Evolutionary conservation across 169 alveolate species (phyloP), one percentile per base, ranked within the genome.

Genomic region (Plasmodium vinckei): DNA sequence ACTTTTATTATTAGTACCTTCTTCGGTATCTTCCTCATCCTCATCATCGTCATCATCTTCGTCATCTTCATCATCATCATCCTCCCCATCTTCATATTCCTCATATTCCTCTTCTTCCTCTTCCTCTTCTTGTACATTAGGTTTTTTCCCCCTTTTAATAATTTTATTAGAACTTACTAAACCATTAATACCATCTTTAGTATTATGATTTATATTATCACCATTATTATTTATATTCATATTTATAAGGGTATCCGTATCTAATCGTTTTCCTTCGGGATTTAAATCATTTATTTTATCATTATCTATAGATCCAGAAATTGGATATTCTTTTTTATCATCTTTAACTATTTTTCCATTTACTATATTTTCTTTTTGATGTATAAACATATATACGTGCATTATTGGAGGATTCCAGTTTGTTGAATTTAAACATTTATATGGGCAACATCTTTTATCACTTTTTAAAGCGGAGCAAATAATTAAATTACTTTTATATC

Each of bases 341-440:
- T 79, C 89, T 23, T 79, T 79, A 1, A 33, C n/a, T 0, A 79
- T 23, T 54, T 79, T 79, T 9, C 79, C 91, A 47, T 70, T 84
- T 10, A 63, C 6, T 42, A 61, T 21, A 59, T 47, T 70, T 23
- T 84, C 91, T 44, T 84, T 84, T 39, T 84, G 91, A 60, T 84
- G 91, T n/a, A 84, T 84, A 69, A 84, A 84, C 91, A 84, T 84
- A 33, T 84, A 84, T 4, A 70, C 91, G 44, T 84, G 91, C 91
- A 84, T 84, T 15, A 84, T 84, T 0, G 91, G 91, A 4, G 91
- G 69, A 47, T 84, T 84, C 12, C 91, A 15, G 13, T 46, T 51
- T 1, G 87, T 69, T 21, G 84, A 63, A 65, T 84, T 84, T 15
- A 84, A 49, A 17, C 91, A 84, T 57, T 84, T 84, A 44, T 69